Base-by-base conservation (phyloP, 345 rosid genomes). In the Rhizophora mangle region DNA sequence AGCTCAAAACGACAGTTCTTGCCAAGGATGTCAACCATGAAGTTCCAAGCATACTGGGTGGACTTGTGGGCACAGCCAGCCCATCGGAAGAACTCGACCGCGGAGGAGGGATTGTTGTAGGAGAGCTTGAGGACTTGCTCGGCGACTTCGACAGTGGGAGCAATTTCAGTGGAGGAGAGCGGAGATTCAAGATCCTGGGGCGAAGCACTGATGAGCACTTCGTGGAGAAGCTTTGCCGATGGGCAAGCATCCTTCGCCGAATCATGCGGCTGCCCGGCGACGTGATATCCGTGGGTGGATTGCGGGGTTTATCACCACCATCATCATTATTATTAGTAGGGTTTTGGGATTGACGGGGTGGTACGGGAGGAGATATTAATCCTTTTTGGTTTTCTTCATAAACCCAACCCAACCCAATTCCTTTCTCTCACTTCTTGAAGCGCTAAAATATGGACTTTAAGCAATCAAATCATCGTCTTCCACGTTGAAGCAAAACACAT, bases 11-110 rank as follows among this genome's bases (percentile, higher is more conserved):
- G 71, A 10, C 52, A 72, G 70, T 81, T 88, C 73, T 80, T 80
- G 2, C 90, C 93, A 0, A 88, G 86, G 62, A 88, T 37, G 72
- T 88, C 90, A 8, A 88, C 87, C 78, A 88, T 74, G 20, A 84
- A 69, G 57, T 84, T 85, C 93, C 93, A 86, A 0, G 82, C 76
- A 5, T 39, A 68, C 1, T 77, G 51, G 22, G 81, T 62, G 34
- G 75, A 86, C 73, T 78, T 79, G 72, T 37, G 73, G 53, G 34
- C 30, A 15, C 68, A 21, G 6, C 85, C 82, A 0, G 81, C 87
- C 85, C 88, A 85, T 9, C 87, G 79, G 75, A 85, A 88, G 76
- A 81, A 88, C 65, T 74, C 75, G 31, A 85, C 52, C 2, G 88
- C 79, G 2, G 85, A 70, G 3, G 80, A 21, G 0, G 87, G 83